Conservation (phyloP, 2,329 filamentous ascomycete species). For the Pyrenophora teres region DNA sequence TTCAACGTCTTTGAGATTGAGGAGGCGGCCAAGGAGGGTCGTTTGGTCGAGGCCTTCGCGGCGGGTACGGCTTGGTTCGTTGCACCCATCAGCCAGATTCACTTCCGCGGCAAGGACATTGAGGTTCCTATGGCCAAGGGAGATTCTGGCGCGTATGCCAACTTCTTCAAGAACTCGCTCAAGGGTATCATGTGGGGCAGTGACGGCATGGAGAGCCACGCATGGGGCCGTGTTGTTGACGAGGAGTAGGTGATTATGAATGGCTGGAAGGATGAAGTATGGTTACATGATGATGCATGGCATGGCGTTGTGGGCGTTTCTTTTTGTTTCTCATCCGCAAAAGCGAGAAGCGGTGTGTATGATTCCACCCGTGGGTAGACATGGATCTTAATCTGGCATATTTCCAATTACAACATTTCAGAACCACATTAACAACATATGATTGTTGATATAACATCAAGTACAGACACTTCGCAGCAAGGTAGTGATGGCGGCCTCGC, state of each 20-base stretch:
- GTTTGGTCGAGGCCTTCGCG: conserved; percentile 82
- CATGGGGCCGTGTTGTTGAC: conserved; percentile 54
- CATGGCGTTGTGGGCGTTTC: background rate
- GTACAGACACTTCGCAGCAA: too few relatives aligned
- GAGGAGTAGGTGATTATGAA: conserved; percentile 32
- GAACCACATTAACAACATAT: too few relatives aligned
- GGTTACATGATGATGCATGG: background rate
- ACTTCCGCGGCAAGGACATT: conserved; percentile 52
- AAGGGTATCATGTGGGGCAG: conserved; percentile 57
- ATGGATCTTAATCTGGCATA: too few relatives aligned
- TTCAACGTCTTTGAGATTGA: conserved; percentile 81
- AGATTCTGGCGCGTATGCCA: conserved; percentile 50
- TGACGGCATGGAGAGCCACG: conserved; percentile 49
- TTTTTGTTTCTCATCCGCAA: background rate
- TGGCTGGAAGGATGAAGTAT: background rate
- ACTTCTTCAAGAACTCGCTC: conserved; percentile 53
- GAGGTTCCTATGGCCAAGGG: conserved; percentile 50
- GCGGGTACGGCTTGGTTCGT: conserved; percentile 75
- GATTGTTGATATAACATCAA: too few relatives aligned
- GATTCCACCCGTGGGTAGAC: too few relatives aligned
- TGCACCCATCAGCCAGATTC: conserved; percentile 52
- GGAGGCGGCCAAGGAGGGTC: conserved; percentile 72
- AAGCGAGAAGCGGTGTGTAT: background rate
- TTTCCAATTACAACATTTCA: too few relatives aligned
- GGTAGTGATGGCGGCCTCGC: too few relatives aligned